Evolutionary conservation across 164 flowering plant species (phyloP).

Genomic region (Sedum album): DNA sequence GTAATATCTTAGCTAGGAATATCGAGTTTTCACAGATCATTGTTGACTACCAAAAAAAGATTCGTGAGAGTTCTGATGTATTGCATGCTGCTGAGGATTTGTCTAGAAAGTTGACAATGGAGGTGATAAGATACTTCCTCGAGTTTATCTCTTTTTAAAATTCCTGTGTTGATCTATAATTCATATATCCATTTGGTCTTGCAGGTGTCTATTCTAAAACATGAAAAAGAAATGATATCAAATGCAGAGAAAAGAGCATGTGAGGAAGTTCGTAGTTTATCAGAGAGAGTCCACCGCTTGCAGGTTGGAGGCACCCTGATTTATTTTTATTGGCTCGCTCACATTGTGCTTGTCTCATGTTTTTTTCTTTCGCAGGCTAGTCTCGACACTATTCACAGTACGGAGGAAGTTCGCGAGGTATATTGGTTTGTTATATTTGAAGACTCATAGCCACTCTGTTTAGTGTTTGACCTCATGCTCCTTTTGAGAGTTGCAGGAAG

Average conservation of each 20-base stretch:
- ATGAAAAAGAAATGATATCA: conserved; percentile 63
- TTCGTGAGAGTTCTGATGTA: conserved; percentile 68
- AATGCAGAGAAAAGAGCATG: conserved; percentile 79
- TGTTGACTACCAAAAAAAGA: conserved; percentile 63
- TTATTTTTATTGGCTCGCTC: conserved; percentile 2
- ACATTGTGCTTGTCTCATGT: conserved; percentile 7
- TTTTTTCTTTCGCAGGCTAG: conserved; percentile 42
- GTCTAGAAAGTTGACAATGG: conserved; percentile 67
- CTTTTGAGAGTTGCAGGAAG: conserved; percentile 37
- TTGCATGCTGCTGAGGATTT: conserved; percentile 55
- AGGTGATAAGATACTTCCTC: conserved; percentile 33
- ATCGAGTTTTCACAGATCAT: conserved; percentile 80
- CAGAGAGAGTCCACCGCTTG: conserved; percentile 67
- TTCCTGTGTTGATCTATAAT: background rate
- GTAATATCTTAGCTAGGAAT: conserved; percentile 58
- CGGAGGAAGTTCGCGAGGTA: conserved; percentile 82
- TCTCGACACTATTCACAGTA: conserved; percentile 72
- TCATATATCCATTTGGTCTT: conserved; percentile 4
- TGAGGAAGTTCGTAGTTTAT: conserved; percentile 72
- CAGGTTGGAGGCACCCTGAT: conserved; percentile 41
- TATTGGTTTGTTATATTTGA: background rate
- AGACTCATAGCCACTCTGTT: background rate
- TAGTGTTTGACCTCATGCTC: background rate
- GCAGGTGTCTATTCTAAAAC: conserved; percentile 64
- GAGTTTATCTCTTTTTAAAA: background rate